Base-by-base conservation (phyloP, 208 protist genomes). In the Leishmania aethiopica region DNA sequence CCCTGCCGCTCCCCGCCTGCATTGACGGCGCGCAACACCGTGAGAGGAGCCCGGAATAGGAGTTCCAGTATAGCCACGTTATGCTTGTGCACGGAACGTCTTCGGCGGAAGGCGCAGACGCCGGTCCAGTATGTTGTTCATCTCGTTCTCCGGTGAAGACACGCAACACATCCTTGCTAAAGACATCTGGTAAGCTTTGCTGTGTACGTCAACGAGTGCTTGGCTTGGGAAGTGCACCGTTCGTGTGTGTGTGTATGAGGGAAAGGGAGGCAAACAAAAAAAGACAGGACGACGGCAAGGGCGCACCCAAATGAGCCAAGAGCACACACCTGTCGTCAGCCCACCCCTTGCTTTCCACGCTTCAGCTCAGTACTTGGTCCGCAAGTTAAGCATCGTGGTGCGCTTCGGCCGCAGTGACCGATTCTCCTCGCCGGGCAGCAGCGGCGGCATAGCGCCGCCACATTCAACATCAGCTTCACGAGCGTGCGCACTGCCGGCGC, bases 361-460 rank as follows among this genome's bases (percentile, higher is more conserved):
- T 15, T 69, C 17, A 49, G 55, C 32, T 90, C 80, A 97, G 82
- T 97, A 96, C 79, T 95, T 95, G 42, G 95, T 97, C 32, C 93
- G 91, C 51, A 96, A n/a, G 77, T 90, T 95, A 35, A 97, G 84
- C 90, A 96, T 87, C 0, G 91, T 88, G 11, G 95, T 79, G 4
- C 95, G 90, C 86, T 96, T 97, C 17, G 90, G 87, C 15, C 93
- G 91, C 72, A 97, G 77, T 22, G 90, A 78, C 3, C 82, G 70
- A 79, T 95, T 88, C 35, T 60, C 62, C 78, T 97, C 95, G 4
- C 95, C 95, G 7, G 89, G 89, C 37, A 96, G 85, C 47, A 83
- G 69, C 57, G 45, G 35, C 11, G 57, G 75, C 37, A 15, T 55
- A 55, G 47, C 42, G 32, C 15, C 47, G n/a, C 1, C 49, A 22